Base-by-base conservation (phyloP, 768 basidiomycete species). In the Mycena leptocephala region DNA sequence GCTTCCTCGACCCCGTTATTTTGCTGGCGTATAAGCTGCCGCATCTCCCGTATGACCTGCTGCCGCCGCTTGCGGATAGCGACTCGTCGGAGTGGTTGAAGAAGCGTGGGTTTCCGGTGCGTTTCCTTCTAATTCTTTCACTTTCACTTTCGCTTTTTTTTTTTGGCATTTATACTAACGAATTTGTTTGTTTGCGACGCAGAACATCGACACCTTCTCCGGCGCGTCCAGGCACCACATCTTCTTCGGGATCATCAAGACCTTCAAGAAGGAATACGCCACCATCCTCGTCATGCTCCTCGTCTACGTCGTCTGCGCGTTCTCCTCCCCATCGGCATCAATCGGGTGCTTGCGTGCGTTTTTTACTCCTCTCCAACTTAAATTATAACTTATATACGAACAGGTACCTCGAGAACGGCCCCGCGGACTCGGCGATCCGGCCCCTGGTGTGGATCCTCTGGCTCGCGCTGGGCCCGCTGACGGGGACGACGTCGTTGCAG, bases 31-130 rank as follows among this genome's bases (percentile, higher is more conserved):
- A 86, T 75, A 82, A 85, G 26, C 79, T 88, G 18, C 78, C 88
- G 5, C 90, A 90, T 79, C 79, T 92, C 2, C 80, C 88, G 0
- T 83, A 84, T 46, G 92, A 93, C 63, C 80, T 92, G 58, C 84
- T 93, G 48, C 93, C 93, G 10, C 92, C 91, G 4, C 90, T 94
- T 82, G 90, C 90, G 2, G 92, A 93, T 37, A 59, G 71, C 8
- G 77, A 78, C 32, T 8, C 43, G 18, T 53, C 78, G 2, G 71
- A 46, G 14, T 51, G 77, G 59, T 39, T 80, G 39, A 76, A 77
- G 63, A 66, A 32, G 30, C 70, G 76, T 7, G 69, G 73, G 5
- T 80, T 80, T 56, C 41, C 46, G 46, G 79, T 80, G 28, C 11
- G 74, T 20, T 14, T 3, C 6, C 18, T n/a, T n/a, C n/a, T n/a